Percentiles rank a stretch among this genome's conserved stretches.
phyloP scores from a whole-genome alignment of 2,329 filamentous ascomycete genomes.

The Fusarium luffae region DNA sequence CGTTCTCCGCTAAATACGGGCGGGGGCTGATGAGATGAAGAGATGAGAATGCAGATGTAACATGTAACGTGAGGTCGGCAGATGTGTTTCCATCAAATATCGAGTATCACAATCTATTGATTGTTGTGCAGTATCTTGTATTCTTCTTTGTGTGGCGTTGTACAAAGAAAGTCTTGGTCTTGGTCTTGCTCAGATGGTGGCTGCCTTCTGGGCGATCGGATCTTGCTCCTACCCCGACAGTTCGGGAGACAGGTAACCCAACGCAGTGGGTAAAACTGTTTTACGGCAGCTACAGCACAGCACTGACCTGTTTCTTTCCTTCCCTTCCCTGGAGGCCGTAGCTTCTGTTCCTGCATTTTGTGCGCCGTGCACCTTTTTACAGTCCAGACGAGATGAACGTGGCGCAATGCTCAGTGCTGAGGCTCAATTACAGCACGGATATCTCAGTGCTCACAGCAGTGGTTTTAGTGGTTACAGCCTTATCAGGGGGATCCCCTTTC shows the following conservation, averaged over 20 bases:
- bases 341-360: conserved; percentile 5
- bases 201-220: conserved; percentile 20
- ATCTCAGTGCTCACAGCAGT: not conserved
- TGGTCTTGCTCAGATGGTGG: not conserved
- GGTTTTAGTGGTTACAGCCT: conserved; percentile 1
- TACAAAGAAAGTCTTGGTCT: not conserved
- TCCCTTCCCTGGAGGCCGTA: not conserved
- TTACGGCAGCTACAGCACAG: conserved; percentile 15
- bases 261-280: conserved; percentile 2
- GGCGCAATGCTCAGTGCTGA: conserved; percentile 26
- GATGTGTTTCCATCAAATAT: conserved; percentile 11
- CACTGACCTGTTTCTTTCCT: conserved; percentile 13
- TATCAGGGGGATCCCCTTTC: not conserved
- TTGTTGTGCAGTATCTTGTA: conserved; percentile 4
- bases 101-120: conserved; percentile 1
- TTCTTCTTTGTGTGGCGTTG: not conserved
- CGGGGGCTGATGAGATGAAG: conserved; percentile 19
- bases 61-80: not conserved
- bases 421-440: not conserved
- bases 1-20: conserved; percentile 6
- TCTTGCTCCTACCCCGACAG: conserved; percentile 26
- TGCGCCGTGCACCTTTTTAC: conserved; percentile 24
- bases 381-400: conserved; percentile 33
- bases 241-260: conserved; percentile 3
- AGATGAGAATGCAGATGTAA: conserved; percentile 10